Base-by-base conservation (phyloP, 768 basidiomycete genomes). In the Tylopilus plumbeoviolaceoides region DNA sequence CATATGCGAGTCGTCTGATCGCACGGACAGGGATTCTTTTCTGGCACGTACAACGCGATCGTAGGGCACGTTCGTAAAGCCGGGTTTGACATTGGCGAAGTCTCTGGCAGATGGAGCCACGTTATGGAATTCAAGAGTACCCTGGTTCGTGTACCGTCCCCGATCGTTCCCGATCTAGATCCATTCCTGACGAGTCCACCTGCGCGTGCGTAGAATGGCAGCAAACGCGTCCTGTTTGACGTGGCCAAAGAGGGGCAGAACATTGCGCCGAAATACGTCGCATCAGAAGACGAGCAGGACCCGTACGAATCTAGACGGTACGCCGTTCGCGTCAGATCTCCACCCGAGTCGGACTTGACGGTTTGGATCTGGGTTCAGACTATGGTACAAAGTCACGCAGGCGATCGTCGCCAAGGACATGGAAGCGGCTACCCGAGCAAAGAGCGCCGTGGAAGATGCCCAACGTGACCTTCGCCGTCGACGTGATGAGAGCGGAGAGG, bases 31-130 rank as follows among this genome's bases (percentile, higher is more conserved):
- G 95, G 95, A 18, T 98, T 95, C 78, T 97, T 98, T 72, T 94
- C 93, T 1, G 97, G 97, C 21, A 88, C 89, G 50, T 95, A 98
- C 75, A 98, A 99, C 66, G 84, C 87, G 35, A 80, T 99, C 53
- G 70, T 82, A 6, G 97, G 97, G 10, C 82, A 84, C 59, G 78
- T 98, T 60, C 85, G 86, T 57, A 79, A 75, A 46, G 76, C 79
- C 12, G 72, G 74, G 25, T 72, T 71, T 7, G 88, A 91, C 3
- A 73, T 90, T 14, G 97, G 95, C 5, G 94, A 98, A 65, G 72
- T 99, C 35, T 80, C 80, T 14, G 97, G 97, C 27, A 81, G 87
- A 67, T 99, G 97, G 97, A 91, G 84, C 66, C 83, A 88, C 59
- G 66, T 81, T 25, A 95, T 99, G 86, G 91, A 95, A 56, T 87